phyloP scores from a whole-genome alignment of 2,329 filamentous ascomycete species.

The Grosmannia huntii region DNA sequence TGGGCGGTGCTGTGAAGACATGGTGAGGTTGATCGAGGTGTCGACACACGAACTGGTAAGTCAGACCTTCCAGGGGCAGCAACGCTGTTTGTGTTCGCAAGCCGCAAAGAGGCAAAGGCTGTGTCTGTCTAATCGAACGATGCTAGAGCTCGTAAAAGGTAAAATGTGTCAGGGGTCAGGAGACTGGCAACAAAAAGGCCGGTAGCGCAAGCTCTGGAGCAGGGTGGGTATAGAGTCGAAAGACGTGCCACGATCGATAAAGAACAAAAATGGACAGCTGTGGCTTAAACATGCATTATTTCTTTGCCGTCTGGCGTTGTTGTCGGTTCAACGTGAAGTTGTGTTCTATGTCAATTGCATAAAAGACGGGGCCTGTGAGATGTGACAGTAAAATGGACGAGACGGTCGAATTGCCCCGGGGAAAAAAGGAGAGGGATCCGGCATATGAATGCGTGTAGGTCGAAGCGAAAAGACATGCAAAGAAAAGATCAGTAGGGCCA shows the following conservation, averaged over 20 bases:
- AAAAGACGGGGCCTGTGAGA: constrained; percentile 17
- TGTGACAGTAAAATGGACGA: neutral
- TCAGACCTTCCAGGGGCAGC: neutral
- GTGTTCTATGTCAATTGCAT: constrained; percentile 13
- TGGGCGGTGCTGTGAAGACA: constrained; percentile 26
- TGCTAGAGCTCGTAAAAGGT: neutral
- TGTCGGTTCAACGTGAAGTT: neutral
- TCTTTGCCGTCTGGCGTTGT: neutral
- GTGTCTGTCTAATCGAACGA: neutral
- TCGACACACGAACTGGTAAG: neutral
- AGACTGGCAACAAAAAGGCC: neutral
- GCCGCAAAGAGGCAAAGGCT: neutral
- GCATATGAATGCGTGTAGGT: neutral
- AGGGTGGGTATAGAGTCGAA: neutral
- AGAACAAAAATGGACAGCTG: neutral
- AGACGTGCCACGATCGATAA: neutral
- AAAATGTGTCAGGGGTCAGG: neutral
- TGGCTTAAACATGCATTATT: neutral
- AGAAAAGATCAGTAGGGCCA: neutral
- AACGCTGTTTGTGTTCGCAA: neutral
- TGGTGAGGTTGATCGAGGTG: neutral
- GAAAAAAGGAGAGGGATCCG: constrained; percentile 4
- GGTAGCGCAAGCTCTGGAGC: neutral
- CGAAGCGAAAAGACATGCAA: neutral
- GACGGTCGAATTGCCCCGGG: neutral